phyloP scores from a whole-genome alignment of 805 yeast species.

The Pichia nakasei region DNA sequence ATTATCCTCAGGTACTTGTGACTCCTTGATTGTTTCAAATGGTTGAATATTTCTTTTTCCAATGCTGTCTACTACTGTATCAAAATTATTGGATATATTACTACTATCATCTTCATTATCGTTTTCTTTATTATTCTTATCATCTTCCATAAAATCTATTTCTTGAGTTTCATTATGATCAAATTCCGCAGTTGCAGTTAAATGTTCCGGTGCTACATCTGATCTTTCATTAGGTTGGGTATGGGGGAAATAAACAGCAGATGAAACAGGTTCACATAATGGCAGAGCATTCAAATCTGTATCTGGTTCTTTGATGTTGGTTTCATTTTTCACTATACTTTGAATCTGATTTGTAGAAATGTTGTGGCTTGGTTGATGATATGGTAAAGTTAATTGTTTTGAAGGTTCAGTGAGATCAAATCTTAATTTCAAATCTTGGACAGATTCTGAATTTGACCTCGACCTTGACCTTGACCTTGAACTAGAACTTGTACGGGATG shows the following conservation, averaged over 20 bases:
- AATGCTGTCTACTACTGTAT: too few relatives aligned
- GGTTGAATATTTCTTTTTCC: too few relatives aligned
- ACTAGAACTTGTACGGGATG: background rate
- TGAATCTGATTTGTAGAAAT: too few relatives aligned
- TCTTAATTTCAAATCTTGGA: too few relatives aligned
- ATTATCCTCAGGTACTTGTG: too few relatives aligned
- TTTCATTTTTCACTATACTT: too few relatives aligned
- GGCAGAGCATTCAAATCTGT: constrained; percentile 12
- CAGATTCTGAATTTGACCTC: background rate
- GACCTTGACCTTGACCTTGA: background rate
- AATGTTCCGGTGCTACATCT: constrained; percentile 27
- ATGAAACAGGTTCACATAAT: constrained; percentile 50
- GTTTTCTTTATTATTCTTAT: background rate
- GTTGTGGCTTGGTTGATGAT: too few relatives aligned
- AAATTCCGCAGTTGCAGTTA: constrained; percentile 42
- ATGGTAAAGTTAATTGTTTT: background rate
- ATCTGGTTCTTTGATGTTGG: background rate
- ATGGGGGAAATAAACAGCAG: constrained; percentile 68
- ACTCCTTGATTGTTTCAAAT: too few relatives aligned
- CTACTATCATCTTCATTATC: background rate
- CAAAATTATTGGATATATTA: background rate
- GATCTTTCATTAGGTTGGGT: constrained; percentile 31
- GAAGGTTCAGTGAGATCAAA: too few relatives aligned
- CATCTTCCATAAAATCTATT: background rate
- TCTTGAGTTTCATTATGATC: constrained; percentile 23